Evolutionary conservation across 1,284 basidiomycete species (phyloP).

Genomic region (Ceratobasidium sp.): DNA sequence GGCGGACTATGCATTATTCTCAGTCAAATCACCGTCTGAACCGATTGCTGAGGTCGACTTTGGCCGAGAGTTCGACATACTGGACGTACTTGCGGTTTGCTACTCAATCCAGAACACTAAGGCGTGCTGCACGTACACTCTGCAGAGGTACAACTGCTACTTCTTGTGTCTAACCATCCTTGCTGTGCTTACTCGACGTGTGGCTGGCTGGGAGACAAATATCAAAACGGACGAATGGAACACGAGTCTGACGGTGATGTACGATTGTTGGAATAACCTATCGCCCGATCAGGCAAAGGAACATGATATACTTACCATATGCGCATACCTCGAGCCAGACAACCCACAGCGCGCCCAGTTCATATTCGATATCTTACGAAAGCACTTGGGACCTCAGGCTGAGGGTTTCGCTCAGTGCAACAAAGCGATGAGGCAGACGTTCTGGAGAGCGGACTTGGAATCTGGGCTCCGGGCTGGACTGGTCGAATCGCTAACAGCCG

Average conservation of each 20-base stretch:
- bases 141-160: too few species aligned
- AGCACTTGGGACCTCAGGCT: too few species aligned
- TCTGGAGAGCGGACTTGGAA: too few species aligned
- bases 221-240: neutral
- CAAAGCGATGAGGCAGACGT: too few species aligned
- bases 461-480: too few species aligned
- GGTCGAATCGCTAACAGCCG: too few species aligned
- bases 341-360: neutral
- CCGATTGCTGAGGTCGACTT: neutral
- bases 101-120: conserved; percentile 10
- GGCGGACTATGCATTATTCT: neutral
- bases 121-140: neutral
- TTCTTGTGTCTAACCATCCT: conserved; percentile 1
- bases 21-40: neutral
- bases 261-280: neutral
- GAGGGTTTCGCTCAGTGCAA: too few species aligned
- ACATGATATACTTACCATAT: neutral
- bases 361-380: too few species aligned
- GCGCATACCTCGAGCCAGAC: neutral
- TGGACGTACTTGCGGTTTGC: conserved; percentile 21
- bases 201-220: neutral
- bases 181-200: neutral
- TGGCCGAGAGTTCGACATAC: neutral
- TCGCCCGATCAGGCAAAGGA: neutral
- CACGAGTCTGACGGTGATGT: neutral